Evolutionary conservation across 2,329 filamentous ascomycete species (phyloP).

Genomic region (Neofusicoccum ribis): DNA sequence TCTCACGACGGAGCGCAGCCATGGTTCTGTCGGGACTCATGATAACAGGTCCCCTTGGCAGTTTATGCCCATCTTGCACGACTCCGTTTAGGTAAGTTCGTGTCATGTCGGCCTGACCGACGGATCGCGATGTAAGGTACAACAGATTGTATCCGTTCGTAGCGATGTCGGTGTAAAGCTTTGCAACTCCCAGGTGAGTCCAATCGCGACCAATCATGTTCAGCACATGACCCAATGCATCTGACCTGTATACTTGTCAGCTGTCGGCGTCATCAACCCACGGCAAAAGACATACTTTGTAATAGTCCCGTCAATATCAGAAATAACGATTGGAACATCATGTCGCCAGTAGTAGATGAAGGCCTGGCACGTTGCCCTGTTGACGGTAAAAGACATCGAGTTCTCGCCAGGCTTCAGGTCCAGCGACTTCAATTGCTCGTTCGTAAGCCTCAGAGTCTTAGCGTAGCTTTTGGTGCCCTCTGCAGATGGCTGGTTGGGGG

Average conservation of each 20-base stretch:
- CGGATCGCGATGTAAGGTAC: conserved; percentile 91
- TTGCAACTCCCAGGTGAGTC: conserved; percentile 95
- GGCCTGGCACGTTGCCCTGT: conserved; percentile 86
- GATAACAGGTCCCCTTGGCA: conserved; percentile 91
- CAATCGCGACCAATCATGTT: conserved; percentile 98
- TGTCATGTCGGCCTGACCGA: conserved; percentile 90
- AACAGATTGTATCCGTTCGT: conserved; percentile 98
- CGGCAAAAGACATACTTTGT: conserved; percentile 63
- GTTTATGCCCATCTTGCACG: conserved; percentile 77
- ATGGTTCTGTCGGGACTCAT: conserved; percentile 94
- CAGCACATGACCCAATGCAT: conserved; percentile 88
- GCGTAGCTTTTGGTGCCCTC: conserved; percentile 87
- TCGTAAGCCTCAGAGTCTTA: conserved; percentile 92
- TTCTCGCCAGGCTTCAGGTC: conserved; percentile 84
- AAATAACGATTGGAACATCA: conserved; percentile 92
- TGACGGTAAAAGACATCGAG: conserved; percentile 93
- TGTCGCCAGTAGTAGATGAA: conserved; percentile 93
- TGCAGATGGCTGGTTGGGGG: conserved; percentile 51
- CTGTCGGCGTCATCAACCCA: conserved; percentile 19
- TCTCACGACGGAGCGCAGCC: conserved; percentile 84
- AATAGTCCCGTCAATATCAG: conserved; percentile 97
- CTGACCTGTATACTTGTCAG: conserved; percentile 55
- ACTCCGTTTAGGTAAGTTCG: conserved; percentile 88
- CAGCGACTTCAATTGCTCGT: conserved; percentile 87
- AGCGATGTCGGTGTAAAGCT: conserved; percentile 93